A percentile compares a stretch with the other conserved stretches of the same genome.
phyloP scores from a whole-genome alignment of 2,329 filamentous ascomycete species.

The Metarhizium guizhouense region DNA sequence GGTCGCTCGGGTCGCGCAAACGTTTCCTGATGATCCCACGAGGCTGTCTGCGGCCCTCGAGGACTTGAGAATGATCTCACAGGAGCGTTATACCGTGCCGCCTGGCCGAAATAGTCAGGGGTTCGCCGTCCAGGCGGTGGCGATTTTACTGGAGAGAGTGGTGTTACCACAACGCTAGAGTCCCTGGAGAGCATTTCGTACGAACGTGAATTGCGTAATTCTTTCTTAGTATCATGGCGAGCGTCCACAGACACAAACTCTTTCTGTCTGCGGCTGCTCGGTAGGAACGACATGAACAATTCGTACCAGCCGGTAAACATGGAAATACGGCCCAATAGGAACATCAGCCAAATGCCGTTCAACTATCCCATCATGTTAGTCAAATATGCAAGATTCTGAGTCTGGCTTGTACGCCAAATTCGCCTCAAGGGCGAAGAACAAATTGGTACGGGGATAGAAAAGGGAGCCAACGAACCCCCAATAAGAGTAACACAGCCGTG shows the following conservation, averaged over 20 bases:
- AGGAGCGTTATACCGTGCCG: conserved; percentile 46
- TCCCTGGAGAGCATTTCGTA: conserved; percentile 73
- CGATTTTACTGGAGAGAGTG: conserved; percentile 31
- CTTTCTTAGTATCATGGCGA: conserved; percentile 49
- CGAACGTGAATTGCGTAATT: conserved; percentile 42
- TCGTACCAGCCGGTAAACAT: conserved; percentile 81
- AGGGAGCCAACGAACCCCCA: conserved; percentile 45
- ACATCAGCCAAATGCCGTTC: conserved; percentile 75
- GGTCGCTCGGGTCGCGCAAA: conserved; percentile 21
- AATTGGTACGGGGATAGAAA: background rate
- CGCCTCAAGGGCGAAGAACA: background rate
- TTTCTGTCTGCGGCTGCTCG: conserved; percentile 44
- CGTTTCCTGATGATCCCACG: conserved; percentile 34
- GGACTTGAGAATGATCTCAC: conserved; percentile 48
- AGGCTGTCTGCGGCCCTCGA: conserved; percentile 32
- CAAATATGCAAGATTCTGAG: conserved; percentile 10
- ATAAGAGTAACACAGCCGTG: conserved; percentile 70
- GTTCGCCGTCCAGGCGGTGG: conserved; percentile 32
- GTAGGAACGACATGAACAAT: conserved; percentile 36
- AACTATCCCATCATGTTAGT: conserved; percentile 37
- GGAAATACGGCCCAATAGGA: conserved; percentile 74
- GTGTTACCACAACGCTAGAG: conserved; percentile 45
- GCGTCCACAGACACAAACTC: conserved; percentile 91
- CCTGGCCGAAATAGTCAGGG: conserved; percentile 47
- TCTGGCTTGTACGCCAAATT: background rate